Percentiles rank a stretch among this genome's conserved stretches.
Evolutionary conservation across 1,139 yeast species (phyloP).

Genomic region (Kazachstania sp.): DNA sequence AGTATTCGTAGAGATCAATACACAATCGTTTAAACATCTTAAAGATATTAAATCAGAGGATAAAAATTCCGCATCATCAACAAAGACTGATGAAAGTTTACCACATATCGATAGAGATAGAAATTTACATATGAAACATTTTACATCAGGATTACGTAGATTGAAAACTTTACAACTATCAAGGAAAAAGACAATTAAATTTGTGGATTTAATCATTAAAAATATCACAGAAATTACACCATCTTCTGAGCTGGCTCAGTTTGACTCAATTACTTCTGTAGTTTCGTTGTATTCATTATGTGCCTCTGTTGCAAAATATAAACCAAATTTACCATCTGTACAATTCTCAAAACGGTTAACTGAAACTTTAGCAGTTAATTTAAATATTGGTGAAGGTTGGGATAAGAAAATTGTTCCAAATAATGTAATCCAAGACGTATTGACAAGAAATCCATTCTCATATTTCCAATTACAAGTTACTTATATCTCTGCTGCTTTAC

Average conservation of each 20-base stretch:
- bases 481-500: slow-evolving; percentile 23
- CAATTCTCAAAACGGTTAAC: slow-evolving; percentile 24
- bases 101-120: slow-evolving; percentile 6
- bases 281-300: slow-evolving; percentile 20
- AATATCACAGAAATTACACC: slow-evolving; percentile 22
- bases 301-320: slow-evolving; percentile 22
- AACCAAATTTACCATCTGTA: slow-evolving; percentile 16
- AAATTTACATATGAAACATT: slow-evolving; percentile 11
- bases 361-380: slow-evolving; percentile 17
- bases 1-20: slow-evolving; percentile 20
- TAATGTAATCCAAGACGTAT: neutral
- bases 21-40: slow-evolving; percentile 17
- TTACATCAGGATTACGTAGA: slow-evolving; percentile 18
- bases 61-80: neutral
- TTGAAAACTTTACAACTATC: slow-evolving; percentile 13
- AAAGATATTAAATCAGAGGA: slow-evolving; percentile 11
- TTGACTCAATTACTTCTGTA: slow-evolving; percentile 23
- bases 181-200: slow-evolving; percentile 19
- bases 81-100: neutral
- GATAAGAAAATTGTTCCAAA: slow-evolving; percentile 10
- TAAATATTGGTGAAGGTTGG: slow-evolving; percentile 19
- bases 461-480: slow-evolving; percentile 19
- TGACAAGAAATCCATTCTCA: slow-evolving; percentile 5
- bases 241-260: slow-evolving; percentile 22
- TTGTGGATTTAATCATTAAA: slow-evolving; percentile 22